These are phyloP conservation scores for Saraca asoca DNA, from an alignment of 331 rosid genomes.

Conservation along the genomic window DNA sequence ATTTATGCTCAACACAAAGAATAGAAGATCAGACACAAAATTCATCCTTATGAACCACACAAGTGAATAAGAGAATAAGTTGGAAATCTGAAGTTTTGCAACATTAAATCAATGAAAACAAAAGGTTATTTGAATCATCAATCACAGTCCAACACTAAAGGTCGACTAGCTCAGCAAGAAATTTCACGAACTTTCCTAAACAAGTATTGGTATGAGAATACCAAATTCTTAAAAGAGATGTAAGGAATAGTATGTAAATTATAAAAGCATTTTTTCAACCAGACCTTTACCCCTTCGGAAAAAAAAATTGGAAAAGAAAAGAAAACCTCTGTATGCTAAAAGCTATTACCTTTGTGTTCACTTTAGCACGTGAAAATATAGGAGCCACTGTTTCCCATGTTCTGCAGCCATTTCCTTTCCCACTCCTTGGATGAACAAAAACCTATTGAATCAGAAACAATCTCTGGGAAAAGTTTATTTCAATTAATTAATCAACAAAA, in stretches of 20 bases:
- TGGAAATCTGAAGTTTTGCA: background rate
- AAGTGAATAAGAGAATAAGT: background rate
- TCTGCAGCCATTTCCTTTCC: constrained; percentile 74
- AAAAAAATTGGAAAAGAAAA: background rate
- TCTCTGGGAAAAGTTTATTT: constrained; percentile 51
- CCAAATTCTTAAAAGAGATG: constrained; percentile 20
- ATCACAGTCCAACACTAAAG: constrained; percentile 28
- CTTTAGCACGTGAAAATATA: constrained; percentile 75
- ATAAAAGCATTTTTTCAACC: constrained; percentile 3
- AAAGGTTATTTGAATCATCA: constrained; percentile 11
- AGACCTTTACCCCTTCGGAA: constrained; percentile 15
- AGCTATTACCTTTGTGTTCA: constrained; percentile 66
- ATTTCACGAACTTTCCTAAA: background rate
- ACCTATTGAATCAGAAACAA: constrained; percentile 70
- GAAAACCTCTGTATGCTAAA: constrained; percentile 4
- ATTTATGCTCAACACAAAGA: background rate
- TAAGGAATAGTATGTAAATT: background rate
- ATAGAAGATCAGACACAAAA: constrained; percentile 1
- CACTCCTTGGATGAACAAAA: constrained; percentile 94
- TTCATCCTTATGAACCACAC: background rate
- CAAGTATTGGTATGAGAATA: constrained; percentile 9
- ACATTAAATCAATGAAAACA: constrained; percentile 9
- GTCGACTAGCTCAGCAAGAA: constrained; percentile 22
- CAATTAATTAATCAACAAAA: constrained; percentile 39
- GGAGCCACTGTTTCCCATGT: constrained; percentile 87